Evolutionary conservation across 2,329 filamentous ascomycete genomes (phyloP).

Genomic region (Ceratocystis harringtonii): DNA sequence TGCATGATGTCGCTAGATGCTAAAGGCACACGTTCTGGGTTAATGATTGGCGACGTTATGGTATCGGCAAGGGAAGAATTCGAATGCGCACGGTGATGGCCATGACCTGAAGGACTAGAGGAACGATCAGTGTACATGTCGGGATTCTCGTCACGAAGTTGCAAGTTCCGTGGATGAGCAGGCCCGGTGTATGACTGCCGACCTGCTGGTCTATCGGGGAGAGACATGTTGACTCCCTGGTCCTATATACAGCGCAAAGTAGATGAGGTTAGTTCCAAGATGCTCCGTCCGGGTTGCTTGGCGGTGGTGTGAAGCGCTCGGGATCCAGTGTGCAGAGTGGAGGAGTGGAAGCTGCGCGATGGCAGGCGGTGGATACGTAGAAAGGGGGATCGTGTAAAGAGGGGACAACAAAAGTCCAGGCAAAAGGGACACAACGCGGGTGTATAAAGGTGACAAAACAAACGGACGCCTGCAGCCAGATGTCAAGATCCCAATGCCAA

Average conservation of each 20-base stretch:
- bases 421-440: too few species aligned
- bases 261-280: neutral
- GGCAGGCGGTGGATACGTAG: neutral
- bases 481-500: conserved; percentile 1
- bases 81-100: conserved; percentile 42
- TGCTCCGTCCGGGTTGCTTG: neutral
- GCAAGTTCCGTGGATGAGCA: conserved; percentile 53
- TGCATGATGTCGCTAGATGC: conserved; percentile 28
- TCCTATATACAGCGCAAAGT: conserved; percentile 5
- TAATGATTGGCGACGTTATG: conserved; percentile 37
- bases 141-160: conserved; percentile 47
- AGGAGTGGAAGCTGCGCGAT: neutral
- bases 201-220: conserved; percentile 49
- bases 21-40: conserved; percentile 43
- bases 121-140: conserved; percentile 55
- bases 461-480: neutral
- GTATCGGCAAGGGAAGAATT: conserved; percentile 45
- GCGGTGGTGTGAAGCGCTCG: neutral
- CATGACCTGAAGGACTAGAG: conserved; percentile 28
- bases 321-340: neutral
- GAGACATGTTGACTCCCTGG: conserved; percentile 36
- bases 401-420: neutral
- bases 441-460: neutral
- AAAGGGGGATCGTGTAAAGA: neutral
- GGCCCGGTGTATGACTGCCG: conserved; percentile 46